Percentiles rank a stretch among this genome's conserved stretches.
These are phyloP conservation scores for Gypsophila paniculata DNA, from an alignment of 179 eudicot species.

Conservation along the genomic window DNA sequence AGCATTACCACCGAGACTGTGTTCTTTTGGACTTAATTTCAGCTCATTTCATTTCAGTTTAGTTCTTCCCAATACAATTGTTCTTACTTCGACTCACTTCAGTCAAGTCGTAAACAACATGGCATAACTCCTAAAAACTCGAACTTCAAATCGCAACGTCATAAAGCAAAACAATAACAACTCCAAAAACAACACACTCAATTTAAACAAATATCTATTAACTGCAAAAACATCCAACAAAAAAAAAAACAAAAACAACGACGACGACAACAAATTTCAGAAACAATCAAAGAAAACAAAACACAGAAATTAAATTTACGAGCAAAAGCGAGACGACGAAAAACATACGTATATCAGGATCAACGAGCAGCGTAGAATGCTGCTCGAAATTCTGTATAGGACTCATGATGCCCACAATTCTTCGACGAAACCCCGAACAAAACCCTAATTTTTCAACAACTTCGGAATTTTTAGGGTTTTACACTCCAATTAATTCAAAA, in stretches of 20 bases:
- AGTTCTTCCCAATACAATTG: too few species aligned
- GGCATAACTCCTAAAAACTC: not conserved
- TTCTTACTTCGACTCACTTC: too few species aligned
- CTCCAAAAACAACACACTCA: too few species aligned
- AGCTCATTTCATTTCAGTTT: too few species aligned
- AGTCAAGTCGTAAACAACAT: too few species aligned
- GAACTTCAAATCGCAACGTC: not conserved
- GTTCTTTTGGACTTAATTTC: too few species aligned
- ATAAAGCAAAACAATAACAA: not conserved
- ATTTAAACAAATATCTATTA: not conserved
- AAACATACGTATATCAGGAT: slow-evolving; percentile 56
- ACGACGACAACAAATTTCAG: not conserved
- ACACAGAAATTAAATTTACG: not conserved
- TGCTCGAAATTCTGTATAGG: slow-evolving; percentile 94
- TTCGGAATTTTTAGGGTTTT: slow-evolving; percentile 21
- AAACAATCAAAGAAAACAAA: not conserved
- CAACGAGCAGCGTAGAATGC: slow-evolving; percentile 68
- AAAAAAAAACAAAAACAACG: not conserved
- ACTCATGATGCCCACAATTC: slow-evolving; percentile 49
- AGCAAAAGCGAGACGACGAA: slow-evolving; percentile 15
- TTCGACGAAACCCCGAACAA: slow-evolving; percentile 13
- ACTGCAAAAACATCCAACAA: too few species aligned
- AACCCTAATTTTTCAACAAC: not conserved
- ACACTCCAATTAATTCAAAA: not conserved
- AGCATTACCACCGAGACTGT: too few species aligned